Conservation (phyloP, 495 filamentous ascomycete species). For the Lasiosphaeria miniovina region DNA sequence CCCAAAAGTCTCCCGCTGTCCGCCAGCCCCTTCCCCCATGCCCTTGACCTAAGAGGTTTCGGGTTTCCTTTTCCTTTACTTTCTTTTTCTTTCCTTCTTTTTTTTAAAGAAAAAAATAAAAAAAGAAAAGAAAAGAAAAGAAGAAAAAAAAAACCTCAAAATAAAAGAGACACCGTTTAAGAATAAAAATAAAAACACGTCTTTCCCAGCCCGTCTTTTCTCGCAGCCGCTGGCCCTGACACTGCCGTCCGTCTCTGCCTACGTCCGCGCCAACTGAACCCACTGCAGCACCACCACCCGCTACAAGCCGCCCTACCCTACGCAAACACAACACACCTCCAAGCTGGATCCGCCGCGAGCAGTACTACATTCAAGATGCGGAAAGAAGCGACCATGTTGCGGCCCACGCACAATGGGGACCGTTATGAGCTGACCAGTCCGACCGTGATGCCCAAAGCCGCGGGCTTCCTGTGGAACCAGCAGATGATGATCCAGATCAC, state of each 20-base stretch:
- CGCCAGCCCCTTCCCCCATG: constrained; percentile 2
- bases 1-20: neutral
- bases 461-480: constrained; percentile 58
- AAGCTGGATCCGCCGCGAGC: constrained; percentile 9
- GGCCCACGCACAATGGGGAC: constrained; percentile 47
- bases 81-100: neutral
- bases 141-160: neutral
- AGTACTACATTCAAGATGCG: constrained; percentile 20
- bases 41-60: too few species aligned
- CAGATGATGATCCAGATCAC: constrained; percentile 60
- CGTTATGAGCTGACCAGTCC: constrained; percentile 55
- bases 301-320: neutral
- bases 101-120: neutral
- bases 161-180: constrained; percentile 9
- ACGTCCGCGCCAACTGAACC: neutral
- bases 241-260: neutral
- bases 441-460: constrained; percentile 55
- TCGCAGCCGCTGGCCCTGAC: neutral
- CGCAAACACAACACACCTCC: constrained; percentile 6
- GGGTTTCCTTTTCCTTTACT: neutral
- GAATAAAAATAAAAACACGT: constrained; percentile 3
- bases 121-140: constrained; percentile 4
- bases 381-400: constrained; percentile 34
- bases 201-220: constrained; percentile 3
- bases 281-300: neutral